Conservation (phyloP, 441 rosid genomes). For the Bocquillonia castaneifolia region DNA sequence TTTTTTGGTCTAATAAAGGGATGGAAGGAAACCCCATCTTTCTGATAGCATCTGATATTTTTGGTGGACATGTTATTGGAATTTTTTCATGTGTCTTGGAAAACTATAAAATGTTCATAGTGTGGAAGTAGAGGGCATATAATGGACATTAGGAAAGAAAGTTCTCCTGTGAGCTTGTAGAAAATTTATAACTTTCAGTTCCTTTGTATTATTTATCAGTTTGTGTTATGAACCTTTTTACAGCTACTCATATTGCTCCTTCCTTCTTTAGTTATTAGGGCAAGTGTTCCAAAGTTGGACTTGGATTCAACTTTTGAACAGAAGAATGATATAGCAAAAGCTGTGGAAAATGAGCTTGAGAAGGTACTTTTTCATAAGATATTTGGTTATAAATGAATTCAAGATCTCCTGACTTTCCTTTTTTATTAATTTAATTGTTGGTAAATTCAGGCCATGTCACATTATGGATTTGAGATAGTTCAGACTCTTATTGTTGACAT, state of each 20-base stretch:
- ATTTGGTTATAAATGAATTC: background rate
- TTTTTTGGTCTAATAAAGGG: background rate
- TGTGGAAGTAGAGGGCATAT: background rate
- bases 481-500: constrained; percentile 56
- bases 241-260: constrained; percentile 5
- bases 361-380: constrained; percentile 38
- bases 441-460: constrained; percentile 45
- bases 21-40: background rate
- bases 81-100: background rate
- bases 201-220: background rate
- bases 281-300: constrained; percentile 56
- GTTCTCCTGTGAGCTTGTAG: background rate
- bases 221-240: background rate
- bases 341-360: constrained; percentile 61
- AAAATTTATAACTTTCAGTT: background rate
- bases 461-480: constrained; percentile 55
- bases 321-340: constrained; percentile 60
- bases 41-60: background rate
- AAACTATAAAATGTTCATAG: background rate
- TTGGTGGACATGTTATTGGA: background rate
- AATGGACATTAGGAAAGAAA: background rate
- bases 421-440: background rate
- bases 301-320: constrained; percentile 58
- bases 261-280: constrained; percentile 46
- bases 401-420: too few relatives aligned